Conservation (phyloP, 805 yeast genomes). For the Clavispora fructus region DNA sequence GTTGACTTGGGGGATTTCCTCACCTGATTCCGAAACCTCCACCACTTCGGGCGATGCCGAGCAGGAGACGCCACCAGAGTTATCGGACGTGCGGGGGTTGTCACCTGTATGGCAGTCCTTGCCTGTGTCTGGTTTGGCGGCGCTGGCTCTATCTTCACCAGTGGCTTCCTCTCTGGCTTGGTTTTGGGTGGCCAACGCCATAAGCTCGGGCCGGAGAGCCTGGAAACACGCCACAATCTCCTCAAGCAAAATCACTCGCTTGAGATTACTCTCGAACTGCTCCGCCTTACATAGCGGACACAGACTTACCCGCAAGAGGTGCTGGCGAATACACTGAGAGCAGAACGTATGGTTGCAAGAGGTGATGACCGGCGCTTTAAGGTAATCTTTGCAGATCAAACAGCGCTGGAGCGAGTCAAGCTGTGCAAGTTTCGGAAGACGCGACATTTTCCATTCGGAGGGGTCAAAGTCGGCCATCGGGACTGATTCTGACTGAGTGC, state of each 20-base stretch:
- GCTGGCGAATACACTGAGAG: slow-evolving; percentile 75
- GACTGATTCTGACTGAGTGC: too few species aligned
- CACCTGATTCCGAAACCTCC: neutral
- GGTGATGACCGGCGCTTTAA: slow-evolving; percentile 75
- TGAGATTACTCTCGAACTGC: slow-evolving; percentile 62
- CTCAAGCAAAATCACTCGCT: slow-evolving; percentile 65
- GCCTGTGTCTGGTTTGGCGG: neutral
- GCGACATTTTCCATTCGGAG: slow-evolving; percentile 58
- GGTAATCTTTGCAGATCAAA: slow-evolving; percentile 81
- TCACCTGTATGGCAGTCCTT: too few species aligned
- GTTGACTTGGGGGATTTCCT: slow-evolving; percentile 28
- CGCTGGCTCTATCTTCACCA: slow-evolving; percentile 5
- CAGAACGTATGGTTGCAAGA: slow-evolving; percentile 88
- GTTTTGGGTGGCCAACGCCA: slow-evolving; percentile 3
- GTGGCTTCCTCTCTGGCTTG: neutral
- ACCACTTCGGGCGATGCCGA: slow-evolving; percentile 4
- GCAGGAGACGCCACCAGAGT: neutral
- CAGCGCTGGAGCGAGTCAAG: slow-evolving; percentile 75
- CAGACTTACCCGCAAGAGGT: slow-evolving; percentile 49
- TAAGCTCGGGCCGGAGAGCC: slow-evolving; percentile 11
- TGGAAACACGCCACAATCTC: slow-evolving; percentile 56
- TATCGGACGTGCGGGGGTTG: too few species aligned
- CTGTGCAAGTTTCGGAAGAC: slow-evolving; percentile 50
- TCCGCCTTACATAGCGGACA: slow-evolving; percentile 80
- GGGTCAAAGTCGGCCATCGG: slow-evolving; percentile 42